phyloP scores from a whole-genome alignment of 2,329 filamentous ascomycete species.

The Lecanoromycetidae sp. region DNA sequence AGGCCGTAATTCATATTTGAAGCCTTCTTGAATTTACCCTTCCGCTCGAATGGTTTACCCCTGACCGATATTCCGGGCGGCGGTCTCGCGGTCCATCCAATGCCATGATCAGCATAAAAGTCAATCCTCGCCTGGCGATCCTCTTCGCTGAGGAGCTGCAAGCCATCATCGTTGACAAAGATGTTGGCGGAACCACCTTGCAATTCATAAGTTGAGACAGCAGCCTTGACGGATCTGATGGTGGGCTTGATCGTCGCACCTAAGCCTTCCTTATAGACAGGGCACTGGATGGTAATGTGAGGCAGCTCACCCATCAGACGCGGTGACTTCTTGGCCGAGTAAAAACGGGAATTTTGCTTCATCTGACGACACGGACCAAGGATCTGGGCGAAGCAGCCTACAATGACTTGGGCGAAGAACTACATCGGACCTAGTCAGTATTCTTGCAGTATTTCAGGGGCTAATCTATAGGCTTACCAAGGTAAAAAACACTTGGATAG shows the following conservation, averaged over 20 bases:
- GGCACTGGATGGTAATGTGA: conserved; percentile 40
- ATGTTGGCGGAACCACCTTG: conserved; percentile 18
- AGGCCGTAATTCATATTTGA: conserved; percentile 67
- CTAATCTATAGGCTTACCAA: conserved; percentile 33
- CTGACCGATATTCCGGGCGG: conserved; percentile 38
- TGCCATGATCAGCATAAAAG: conserved; percentile 39
- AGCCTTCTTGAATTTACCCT: conserved; percentile 60
- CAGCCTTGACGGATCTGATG: conserved; percentile 14
- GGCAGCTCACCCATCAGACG: conserved; percentile 51
- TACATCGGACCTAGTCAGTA: conserved; percentile 21
- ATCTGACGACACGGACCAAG: conserved; percentile 65
- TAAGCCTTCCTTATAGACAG: conserved; percentile 17
- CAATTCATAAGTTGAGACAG: conserved; percentile 18
- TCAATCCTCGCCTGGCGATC: conserved; percentile 33
- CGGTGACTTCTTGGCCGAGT: conserved; percentile 56
- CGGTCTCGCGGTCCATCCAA: conserved; percentile 39
- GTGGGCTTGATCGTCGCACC: conserved; percentile 16
- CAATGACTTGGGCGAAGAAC: conserved; percentile 67
- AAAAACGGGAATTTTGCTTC: conserved; percentile 66
- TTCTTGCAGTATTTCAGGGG: neutral
- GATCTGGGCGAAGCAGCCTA: conserved; percentile 63
- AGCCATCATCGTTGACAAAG: conserved; percentile 35
- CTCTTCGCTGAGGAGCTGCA: conserved; percentile 30
- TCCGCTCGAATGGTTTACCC: conserved; percentile 33
- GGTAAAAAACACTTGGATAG: conserved; percentile 68